phyloP scores from a whole-genome alignment of 2,329 filamentous ascomycete genomes.

The Botrytis fragariae region DNA sequence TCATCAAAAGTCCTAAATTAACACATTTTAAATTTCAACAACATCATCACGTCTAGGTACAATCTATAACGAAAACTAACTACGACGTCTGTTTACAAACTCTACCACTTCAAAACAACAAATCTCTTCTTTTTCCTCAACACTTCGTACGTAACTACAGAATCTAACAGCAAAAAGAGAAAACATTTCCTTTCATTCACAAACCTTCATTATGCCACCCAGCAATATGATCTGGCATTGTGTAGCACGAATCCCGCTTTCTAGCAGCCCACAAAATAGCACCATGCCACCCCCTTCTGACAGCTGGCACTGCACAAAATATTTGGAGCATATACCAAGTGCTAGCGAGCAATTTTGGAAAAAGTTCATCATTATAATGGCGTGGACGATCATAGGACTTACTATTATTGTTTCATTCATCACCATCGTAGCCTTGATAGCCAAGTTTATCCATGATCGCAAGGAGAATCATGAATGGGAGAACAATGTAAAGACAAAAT shows the following conservation, averaged over 20 bases:
- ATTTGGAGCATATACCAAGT: neutral
- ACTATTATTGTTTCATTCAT: neutral
- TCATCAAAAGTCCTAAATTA: neutral
- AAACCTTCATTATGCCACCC: neutral
- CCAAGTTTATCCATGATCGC: accelerated
- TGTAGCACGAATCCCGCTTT: neutral
- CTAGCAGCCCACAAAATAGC: neutral
- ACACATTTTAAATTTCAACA: neutral
- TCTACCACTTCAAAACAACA: neutral
- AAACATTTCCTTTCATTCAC: neutral
- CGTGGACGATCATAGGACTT: no score
- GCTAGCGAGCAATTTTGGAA: neutral
- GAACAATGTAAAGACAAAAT: neutral
- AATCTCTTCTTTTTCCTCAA: neutral
- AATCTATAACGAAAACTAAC: neutral
- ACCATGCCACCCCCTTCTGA: neutral
- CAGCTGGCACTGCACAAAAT: neutral
- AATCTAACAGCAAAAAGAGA: neutral
- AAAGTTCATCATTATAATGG: accelerated
- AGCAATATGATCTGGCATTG: neutral
- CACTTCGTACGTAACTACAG: neutral
- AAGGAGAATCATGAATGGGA: neutral
- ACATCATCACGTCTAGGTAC: neutral
- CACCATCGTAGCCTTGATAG: neutral
- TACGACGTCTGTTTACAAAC: neutral